Evolutionary conservation across 345 rosid genomes (phyloP), one percentile per base, ranked within the genome.

Genomic region (Eucalyptus tenuipes): DNA sequence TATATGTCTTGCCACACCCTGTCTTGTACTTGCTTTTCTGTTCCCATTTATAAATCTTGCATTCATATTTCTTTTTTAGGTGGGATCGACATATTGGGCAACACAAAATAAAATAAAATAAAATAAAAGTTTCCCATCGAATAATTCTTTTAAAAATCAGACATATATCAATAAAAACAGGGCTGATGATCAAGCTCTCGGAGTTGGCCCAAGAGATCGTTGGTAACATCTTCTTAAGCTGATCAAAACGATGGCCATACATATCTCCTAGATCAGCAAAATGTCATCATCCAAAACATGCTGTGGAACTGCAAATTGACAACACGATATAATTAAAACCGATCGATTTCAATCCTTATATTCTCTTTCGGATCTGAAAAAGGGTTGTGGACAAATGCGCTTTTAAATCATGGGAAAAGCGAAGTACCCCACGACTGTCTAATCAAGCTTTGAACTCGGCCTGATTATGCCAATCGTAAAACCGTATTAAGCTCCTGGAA

Each of bases 381-480:
- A 80, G 85, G 85, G 91, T 85, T 85, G 8, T 10, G 90, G 88
- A 85, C 90, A 92, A 88, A 86, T 89, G 82, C 88, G 15, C 90
- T 92, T 92, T 92, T 91, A 89, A 89, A 91, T 89, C 87, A 90
- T 82, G 91, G 90, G 82, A 86, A 89, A 94, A 92, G 93, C n/a
- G 71, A 53, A 82, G 90, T 42, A 40, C 91, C 89, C 92, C 92
- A 90, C 92, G 49, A 90, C 64, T 85, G 94, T 94, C 94, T 89
- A 88, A 92, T 94, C 94, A 91, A 91, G 52, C 89, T 87, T 89
- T 89, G 87, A 49, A 88, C 86, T 52, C 37, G 81, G 80, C 59
- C 87, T 49, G 84, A 84, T 88, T 33, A 55, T 80, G 82, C 88
- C 45, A 59, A 87, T 44, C 71, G 61, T 61, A 64, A 10, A 29